Conservation (phyloP, 257 asterid species). For the Nicotiana tabacum region DNA sequence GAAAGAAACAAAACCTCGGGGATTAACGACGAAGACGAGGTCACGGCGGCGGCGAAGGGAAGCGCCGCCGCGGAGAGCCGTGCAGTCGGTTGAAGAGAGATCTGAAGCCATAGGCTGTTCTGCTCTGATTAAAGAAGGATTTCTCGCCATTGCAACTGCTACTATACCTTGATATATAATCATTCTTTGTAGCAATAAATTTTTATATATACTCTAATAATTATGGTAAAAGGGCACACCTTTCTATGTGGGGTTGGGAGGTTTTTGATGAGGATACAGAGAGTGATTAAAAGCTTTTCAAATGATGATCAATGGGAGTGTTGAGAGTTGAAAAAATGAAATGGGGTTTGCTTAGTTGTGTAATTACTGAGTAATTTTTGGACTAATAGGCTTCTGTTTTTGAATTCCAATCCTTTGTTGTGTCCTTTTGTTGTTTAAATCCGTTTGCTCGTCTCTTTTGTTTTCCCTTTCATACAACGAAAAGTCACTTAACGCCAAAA, state of each 20-base stretch:
- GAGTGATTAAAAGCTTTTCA: not conserved
- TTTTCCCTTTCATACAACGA: too few species aligned
- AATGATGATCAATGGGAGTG: not conserved
- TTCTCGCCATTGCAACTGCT: constrained; percentile 51
- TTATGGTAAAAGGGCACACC: not conserved
- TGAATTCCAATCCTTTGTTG: not conserved
- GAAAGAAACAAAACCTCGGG: constrained; percentile 44
- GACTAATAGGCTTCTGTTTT: not conserved
- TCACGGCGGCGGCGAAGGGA: constrained; percentile 79
- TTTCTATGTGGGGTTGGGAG: not conserved
- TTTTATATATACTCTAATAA: not conserved
- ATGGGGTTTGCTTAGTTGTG: not conserved
- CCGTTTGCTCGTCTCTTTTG: too few species aligned
- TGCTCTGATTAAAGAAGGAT: constrained; percentile 54
- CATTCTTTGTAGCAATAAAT: constrained; percentile 20
- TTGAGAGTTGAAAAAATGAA: not conserved
- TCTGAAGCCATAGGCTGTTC: constrained; percentile 56
- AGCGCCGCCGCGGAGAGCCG: constrained; percentile 25
- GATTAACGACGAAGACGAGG: constrained; percentile 82
- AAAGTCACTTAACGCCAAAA: too few species aligned
- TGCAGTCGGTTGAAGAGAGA: constrained; percentile 52
- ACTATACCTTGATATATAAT: constrained; percentile 36
- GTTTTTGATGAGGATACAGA: not conserved
- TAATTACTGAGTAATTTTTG: not conserved
- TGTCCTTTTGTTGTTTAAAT: too few species aligned